These are phyloP conservation scores for Nitzschia sp. DNA, from an alignment of 108 stramenopile species.

Conservation along the genomic window DNA sequence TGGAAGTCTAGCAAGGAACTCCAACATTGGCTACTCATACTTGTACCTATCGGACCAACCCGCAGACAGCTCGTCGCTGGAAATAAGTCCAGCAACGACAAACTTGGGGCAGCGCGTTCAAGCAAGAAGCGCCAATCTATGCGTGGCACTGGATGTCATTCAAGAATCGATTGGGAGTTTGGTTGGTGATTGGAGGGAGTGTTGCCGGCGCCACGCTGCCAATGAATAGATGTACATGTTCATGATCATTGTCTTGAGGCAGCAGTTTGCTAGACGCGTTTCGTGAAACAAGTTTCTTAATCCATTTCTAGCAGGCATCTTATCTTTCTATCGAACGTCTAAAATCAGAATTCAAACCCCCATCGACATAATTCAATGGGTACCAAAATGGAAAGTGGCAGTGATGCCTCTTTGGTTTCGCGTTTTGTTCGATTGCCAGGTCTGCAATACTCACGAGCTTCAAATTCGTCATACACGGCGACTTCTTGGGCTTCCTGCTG, in stretches of 20 bases:
- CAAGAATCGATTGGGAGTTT: neutral
- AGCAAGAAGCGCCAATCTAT: constrained; percentile 17
- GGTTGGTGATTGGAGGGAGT: constrained; percentile 14
- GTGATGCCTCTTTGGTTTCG: neutral
- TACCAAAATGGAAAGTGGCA: neutral
- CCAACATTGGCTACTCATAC: constrained; percentile 19
- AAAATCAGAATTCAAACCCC: no score
- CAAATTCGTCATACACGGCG: neutral
- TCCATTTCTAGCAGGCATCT: no score
- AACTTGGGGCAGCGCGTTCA: neutral
- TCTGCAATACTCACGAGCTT: neutral
- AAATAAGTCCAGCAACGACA: neutral
- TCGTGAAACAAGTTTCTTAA: no score
- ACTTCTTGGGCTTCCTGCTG: neutral
- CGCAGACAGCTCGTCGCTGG: neutral
- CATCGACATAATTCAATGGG: constrained; percentile 3
- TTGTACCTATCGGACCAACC: constrained; percentile 4
- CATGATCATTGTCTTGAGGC: no score
- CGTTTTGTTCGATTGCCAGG: no score
- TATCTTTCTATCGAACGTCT: no score
- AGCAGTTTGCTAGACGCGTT: no score
- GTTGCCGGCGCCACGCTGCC: no score
- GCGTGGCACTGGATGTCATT: constrained; percentile 1
- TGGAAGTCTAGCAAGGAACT: constrained; percentile 33
- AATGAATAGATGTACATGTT: no score